Evolutionary conservation across 805 yeast species (phyloP).

Genomic region (Barnettozyma siamensis): DNA sequence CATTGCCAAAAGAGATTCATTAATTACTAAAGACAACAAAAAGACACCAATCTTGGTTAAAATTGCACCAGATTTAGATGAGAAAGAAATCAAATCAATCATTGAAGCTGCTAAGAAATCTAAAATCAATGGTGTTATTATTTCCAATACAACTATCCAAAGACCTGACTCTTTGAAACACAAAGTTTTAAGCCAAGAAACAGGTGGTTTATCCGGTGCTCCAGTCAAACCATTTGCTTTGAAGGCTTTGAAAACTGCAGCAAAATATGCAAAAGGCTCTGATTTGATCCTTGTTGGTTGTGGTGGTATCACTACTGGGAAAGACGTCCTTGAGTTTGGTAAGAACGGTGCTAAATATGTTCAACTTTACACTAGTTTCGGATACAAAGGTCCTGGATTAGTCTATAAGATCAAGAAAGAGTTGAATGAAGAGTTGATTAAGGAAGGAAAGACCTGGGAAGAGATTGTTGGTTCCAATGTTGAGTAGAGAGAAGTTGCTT

Average conservation of each 20-base stretch:
- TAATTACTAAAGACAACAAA: constrained; percentile 33
- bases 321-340: constrained; percentile 87
- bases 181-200: constrained; percentile 42
- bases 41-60: constrained; percentile 84
- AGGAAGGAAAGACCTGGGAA: constrained; percentile 80
- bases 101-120: constrained; percentile 74
- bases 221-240: constrained; percentile 81
- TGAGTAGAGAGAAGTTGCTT: constrained; percentile 5
- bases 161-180: constrained; percentile 66
- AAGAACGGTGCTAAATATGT: constrained; percentile 91
- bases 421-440: constrained; percentile 50
- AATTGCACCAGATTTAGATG: constrained; percentile 89
- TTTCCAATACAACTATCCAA: constrained; percentile 86
- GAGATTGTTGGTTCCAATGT: constrained; percentile 64
- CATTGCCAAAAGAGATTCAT: constrained; percentile 60
- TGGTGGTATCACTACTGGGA: constrained; percentile 87
- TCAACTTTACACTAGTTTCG: constrained; percentile 83
- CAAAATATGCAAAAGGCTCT: constrained; percentile 71
- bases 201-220: constrained; percentile 90
- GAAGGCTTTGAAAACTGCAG: constrained; percentile 61
- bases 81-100: constrained; percentile 73
- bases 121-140: constrained; percentile 83
- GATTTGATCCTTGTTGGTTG: constrained; percentile 80
- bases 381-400: constrained; percentile 88
- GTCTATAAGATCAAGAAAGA: constrained; percentile 57